A percentile compares a stretch with the other conserved stretches of the same genome.
Conservation (phyloP, 164 flowering plant genomes). For the Santalum album region DNA sequence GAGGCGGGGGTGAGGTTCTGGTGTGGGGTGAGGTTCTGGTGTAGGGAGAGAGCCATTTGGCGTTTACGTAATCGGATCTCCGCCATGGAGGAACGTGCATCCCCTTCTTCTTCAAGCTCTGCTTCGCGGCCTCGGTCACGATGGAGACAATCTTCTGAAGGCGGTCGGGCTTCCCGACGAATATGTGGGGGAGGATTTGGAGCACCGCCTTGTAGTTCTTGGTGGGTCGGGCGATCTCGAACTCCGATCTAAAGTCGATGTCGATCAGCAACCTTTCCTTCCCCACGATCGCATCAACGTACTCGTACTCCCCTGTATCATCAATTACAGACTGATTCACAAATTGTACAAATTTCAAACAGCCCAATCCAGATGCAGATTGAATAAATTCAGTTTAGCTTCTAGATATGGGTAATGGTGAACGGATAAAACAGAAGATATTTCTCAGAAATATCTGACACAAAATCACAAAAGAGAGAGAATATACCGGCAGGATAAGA, state of each 20-base stretch:
- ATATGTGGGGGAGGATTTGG: constrained; percentile 58
- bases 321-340: too few species aligned
- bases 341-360: too few species aligned
- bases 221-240: constrained; percentile 82
- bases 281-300: constrained; percentile 60
- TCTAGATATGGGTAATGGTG: too few species aligned
- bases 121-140: constrained; percentile 71
- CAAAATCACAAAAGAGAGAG: background rate
- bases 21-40: constrained; percentile 19
- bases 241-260: constrained; percentile 83
- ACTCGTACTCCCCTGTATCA: constrained; percentile 74
- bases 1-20: constrained; percentile 15
- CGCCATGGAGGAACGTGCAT: constrained; percentile 27
- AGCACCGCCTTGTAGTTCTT: constrained; percentile 53
- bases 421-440: too few species aligned
- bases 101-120: constrained; percentile 83
- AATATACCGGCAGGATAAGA: constrained; percentile 35
- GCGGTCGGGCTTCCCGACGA: constrained; percentile 76
- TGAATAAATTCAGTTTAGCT: too few species aligned
- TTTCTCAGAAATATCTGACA: too few species aligned
- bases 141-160: constrained; percentile 53
- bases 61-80: background rate
- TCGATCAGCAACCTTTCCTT: constrained; percentile 67
- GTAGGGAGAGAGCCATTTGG: constrained; percentile 1
- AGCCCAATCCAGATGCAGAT: too few species aligned